A percentile compares a stretch with the other conserved stretches of the same genome.
These are phyloP conservation scores for Crotalaria pallida DNA, from an alignment of 306 rosid genomes.

Conservation along the genomic window DNA sequence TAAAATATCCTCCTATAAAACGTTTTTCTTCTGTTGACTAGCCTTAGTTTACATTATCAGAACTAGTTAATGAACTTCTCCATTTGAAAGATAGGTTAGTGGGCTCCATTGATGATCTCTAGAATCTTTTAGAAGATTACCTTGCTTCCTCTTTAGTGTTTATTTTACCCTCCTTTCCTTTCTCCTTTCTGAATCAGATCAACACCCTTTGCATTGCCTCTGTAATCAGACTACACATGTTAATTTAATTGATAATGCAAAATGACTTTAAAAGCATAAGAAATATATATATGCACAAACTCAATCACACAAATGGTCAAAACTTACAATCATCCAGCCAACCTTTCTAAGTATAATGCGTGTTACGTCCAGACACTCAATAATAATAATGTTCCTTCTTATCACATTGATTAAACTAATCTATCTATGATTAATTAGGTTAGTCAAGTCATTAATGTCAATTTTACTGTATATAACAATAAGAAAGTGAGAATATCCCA, in stretches of 20 bases:
- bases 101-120: neutral
- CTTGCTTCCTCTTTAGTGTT: neutral
- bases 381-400: neutral
- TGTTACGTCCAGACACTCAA: neutral
- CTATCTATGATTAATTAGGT: neutral
- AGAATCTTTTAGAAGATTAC: neutral
- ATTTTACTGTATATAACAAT: neutral
- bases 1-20: neutral
- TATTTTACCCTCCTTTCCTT: neutral
- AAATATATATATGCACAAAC: neutral
- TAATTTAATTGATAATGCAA: neutral
- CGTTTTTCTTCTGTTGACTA: neutral
- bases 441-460: neutral
- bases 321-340: neutral
- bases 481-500: neutral
- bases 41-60: neutral
- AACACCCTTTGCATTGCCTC: conserved; percentile 2
- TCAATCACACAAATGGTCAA: neutral
- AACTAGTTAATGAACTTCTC: neutral
- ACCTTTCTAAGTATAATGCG: neutral
- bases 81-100: neutral
- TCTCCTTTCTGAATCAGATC: neutral
- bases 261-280: conserved; percentile 14
- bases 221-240: neutral
- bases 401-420: neutral